Evolutionary conservation across 1,284 basidiomycete genomes (phyloP).

Genomic region (Ustanciosporium gigantosporum): DNA sequence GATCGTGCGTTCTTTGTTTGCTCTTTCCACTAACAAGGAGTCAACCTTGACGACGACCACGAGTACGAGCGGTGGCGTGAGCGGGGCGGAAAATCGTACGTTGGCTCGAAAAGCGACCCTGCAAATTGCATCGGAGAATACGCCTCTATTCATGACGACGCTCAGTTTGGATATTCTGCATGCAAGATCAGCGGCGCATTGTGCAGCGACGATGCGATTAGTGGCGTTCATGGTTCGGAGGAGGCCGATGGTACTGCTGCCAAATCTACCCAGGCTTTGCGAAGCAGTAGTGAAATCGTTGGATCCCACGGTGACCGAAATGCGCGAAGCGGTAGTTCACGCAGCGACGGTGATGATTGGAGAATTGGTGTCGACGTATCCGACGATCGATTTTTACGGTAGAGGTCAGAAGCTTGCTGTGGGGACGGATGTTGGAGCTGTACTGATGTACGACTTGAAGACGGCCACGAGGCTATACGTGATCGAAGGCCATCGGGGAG

Average conservation of each 20-base stretch:
- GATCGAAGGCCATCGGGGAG: constrained; percentile 74
- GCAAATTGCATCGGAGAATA: constrained; percentile 80
- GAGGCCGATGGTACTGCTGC: constrained; percentile 70
- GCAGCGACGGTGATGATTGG: constrained; percentile 83
- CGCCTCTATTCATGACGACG: constrained; percentile 92
- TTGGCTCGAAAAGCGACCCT: constrained; percentile 77
- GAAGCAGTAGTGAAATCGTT: constrained; percentile 96
- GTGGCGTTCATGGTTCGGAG: constrained; percentile 91
- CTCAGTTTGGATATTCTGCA: constrained; percentile 86
- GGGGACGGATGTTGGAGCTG: constrained; percentile 82
- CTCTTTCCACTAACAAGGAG: constrained; percentile 78
- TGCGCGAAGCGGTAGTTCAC: constrained; percentile 83
- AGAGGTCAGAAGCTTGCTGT: constrained; percentile 84
- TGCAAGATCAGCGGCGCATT: constrained; percentile 75
- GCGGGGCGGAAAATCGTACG: constrained; percentile 12
- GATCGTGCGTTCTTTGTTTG: constrained; percentile 82
- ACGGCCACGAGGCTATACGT: constrained; percentile 92
- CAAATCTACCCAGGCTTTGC: constrained; percentile 81
- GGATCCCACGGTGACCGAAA: constrained; percentile 81
- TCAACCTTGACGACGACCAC: constrained; percentile 6
- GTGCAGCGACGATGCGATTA: constrained; percentile 87
- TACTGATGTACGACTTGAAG: constrained; percentile 93
- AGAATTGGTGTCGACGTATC: constrained; percentile 81
- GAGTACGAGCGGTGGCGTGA: neutral
- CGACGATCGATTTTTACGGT: constrained; percentile 86